Conservation (phyloP, 2,329 filamentous ascomycete genomes). For the Fusarium sp. region DNA sequence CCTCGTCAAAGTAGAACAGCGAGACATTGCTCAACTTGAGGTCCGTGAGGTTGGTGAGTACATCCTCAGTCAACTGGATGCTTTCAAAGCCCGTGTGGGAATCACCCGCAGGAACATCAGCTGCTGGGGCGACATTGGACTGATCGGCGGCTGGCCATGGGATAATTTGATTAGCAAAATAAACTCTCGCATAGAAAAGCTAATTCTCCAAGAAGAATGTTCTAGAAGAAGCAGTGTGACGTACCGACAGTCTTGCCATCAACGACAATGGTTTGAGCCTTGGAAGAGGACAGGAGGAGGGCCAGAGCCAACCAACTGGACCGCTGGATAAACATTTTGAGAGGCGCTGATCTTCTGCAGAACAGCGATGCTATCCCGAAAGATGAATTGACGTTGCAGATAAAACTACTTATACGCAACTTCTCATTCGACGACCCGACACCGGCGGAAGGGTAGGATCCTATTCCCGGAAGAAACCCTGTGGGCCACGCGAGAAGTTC, state of each 20-base stretch:
- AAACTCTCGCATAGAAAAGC: not conserved
- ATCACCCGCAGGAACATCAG: constrained; percentile 8
- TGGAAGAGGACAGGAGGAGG: constrained; percentile 14
- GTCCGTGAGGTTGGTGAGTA: constrained; percentile 46
- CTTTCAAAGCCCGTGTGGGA: constrained; percentile 30
- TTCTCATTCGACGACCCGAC: not conserved
- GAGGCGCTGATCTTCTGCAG: constrained; percentile 1
- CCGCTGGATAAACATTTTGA: constrained; percentile 14
- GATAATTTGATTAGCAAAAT: not conserved
- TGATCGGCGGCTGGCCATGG: constrained; percentile 28
- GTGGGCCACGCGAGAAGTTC: not conserved
- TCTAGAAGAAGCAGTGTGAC: not conserved
- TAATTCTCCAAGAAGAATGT: not conserved
- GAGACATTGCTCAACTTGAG: constrained; percentile 44
- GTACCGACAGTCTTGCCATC: constrained; percentile 35
- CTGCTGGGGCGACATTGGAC: constrained; percentile 40
- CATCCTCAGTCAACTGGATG: constrained; percentile 48
- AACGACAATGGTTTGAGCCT: constrained; percentile 40
- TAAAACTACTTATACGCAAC: not conserved
- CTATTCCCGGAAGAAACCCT: not conserved
- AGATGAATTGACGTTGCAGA: not conserved
- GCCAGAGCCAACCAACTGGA: constrained; percentile 13
- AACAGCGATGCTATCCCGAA: not conserved
- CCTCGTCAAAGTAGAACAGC: constrained; percentile 48
- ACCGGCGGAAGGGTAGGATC: not conserved